Conservation (phyloP, 495 filamentous ascomycete genomes). For the Penicillium parvum region DNA sequence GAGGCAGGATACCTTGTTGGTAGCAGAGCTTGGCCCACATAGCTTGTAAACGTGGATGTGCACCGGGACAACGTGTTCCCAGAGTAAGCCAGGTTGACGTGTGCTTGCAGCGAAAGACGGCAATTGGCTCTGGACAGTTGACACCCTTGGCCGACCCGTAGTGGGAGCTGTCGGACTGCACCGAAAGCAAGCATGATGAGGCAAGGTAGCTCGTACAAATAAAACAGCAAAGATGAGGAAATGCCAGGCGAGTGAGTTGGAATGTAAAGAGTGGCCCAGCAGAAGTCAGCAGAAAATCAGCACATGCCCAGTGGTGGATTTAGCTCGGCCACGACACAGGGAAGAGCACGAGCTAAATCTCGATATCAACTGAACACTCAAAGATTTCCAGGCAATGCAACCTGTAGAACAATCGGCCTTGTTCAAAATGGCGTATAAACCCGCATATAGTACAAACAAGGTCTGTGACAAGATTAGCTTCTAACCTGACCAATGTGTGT, state of each 20-base stretch:
- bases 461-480: not conserved
- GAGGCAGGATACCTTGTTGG: slow-evolving; percentile 10
- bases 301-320: not conserved
- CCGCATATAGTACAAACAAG: slow-evolving; percentile 4
- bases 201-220: too few relatives aligned
- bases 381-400: too few relatives aligned
- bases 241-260: not conserved
- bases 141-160: slow-evolving; percentile 7
- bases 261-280: slow-evolving; percentile 1
- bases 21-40: not conserved
- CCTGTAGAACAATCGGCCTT: not conserved
- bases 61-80: slow-evolving; percentile 3
- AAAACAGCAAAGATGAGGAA: too few relatives aligned
- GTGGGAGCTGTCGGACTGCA: slow-evolving; percentile 5
- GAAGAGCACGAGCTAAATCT: too few relatives aligned
- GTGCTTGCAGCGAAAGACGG: not conserved
- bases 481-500: too few relatives aligned
- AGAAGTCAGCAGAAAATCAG: not conserved
- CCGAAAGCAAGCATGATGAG: slow-evolving; percentile 16
- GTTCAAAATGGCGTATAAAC: not conserved
- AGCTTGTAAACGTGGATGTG: slow-evolving; percentile 10
- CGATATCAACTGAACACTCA: too few relatives aligned
- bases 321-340: too few relatives aligned
- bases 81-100: slow-evolving; percentile 1
- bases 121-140: not conserved